phyloP scores from a whole-genome alignment of 495 filamentous ascomycete species.

The Neurospora tetraspora region DNA sequence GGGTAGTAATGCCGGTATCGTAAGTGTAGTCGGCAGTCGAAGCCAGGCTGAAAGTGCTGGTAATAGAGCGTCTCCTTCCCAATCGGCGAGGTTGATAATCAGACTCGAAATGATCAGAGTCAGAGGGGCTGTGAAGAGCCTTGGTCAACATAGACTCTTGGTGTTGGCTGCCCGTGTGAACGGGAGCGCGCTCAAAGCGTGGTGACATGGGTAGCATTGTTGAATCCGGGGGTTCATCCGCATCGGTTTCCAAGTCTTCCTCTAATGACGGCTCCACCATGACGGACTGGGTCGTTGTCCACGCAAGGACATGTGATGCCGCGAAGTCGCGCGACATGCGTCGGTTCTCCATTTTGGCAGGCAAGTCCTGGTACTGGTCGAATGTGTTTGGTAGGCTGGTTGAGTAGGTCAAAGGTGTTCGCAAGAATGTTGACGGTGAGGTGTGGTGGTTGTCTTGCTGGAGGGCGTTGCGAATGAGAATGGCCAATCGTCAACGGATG shows the following conservation, averaged over 20 bases:
- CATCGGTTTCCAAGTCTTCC: constrained; percentile 25
- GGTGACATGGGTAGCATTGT: constrained; percentile 10
- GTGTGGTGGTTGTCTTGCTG: not conserved
- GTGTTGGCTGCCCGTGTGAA: constrained; percentile 36
- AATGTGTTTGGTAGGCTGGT: not conserved
- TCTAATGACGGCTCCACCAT: constrained; percentile 34
- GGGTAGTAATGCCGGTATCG: constrained; percentile 85
- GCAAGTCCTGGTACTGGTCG: not conserved
- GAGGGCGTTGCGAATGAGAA: not conserved
- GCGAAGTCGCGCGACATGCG: constrained; percentile 27
- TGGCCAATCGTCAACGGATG: not conserved
- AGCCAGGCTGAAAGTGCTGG: constrained; percentile 64
- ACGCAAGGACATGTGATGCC: constrained; percentile 31
- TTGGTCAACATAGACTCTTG: constrained; percentile 72
- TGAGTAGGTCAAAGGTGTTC: not conserved
- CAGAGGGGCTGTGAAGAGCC: constrained; percentile 59
- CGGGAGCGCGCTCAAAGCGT: constrained; percentile 31
- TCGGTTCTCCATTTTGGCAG: constrained; percentile 26
- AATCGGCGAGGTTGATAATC: constrained; percentile 2
- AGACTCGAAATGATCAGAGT: constrained; percentile 31
- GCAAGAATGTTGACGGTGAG: not conserved
- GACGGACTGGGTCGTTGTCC: constrained; percentile 29
- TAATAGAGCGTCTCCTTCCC: constrained; percentile 54
- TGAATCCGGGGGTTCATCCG: constrained; percentile 24
- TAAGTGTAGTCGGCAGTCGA: constrained; percentile 85